Evolutionary conservation across 139 green algal species (phyloP).

Genomic region (Tetradesmus obliquus): DNA sequence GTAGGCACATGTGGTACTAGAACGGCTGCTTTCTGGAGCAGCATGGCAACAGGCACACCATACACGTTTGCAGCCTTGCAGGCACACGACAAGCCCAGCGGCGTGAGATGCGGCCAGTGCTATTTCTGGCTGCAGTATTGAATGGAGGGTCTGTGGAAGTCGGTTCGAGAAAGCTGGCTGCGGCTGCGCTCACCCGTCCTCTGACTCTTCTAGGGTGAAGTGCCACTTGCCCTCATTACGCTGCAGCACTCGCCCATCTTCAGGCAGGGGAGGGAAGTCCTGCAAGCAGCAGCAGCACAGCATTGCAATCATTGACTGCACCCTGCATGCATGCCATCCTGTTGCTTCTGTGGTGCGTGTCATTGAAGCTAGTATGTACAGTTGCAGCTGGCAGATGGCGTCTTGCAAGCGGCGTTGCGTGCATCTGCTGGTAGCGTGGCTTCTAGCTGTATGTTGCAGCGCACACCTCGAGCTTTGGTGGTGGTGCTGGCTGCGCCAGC

Average conservation of each 20-base stretch:
- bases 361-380: neutral
- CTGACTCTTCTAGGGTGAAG: conserved; percentile 77
- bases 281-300: conserved; percentile 4
- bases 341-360: too few species aligned
- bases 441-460: neutral
- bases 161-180: neutral
- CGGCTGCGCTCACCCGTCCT: conserved; percentile 51
- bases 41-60: neutral
- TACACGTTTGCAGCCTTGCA: neutral
- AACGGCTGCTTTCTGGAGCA: neutral
- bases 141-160: too few species aligned
- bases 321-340: too few species aligned
- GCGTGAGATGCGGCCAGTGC: neutral
- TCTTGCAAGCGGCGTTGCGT: neutral
- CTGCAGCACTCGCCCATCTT: conserved; percentile 65
- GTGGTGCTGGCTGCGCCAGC: conserved; percentile 19
- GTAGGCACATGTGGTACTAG: neutral
- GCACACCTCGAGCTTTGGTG: conserved; percentile 27
- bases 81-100: neutral
- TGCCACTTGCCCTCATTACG: conserved; percentile 87
- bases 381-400: neutral
- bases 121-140: too few species aligned
- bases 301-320: neutral
- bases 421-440: neutral
- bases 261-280: conserved; percentile 58